Base-by-base conservation (phyloP, 768 basidiomycete species). In the Suillus variegatus region DNA sequence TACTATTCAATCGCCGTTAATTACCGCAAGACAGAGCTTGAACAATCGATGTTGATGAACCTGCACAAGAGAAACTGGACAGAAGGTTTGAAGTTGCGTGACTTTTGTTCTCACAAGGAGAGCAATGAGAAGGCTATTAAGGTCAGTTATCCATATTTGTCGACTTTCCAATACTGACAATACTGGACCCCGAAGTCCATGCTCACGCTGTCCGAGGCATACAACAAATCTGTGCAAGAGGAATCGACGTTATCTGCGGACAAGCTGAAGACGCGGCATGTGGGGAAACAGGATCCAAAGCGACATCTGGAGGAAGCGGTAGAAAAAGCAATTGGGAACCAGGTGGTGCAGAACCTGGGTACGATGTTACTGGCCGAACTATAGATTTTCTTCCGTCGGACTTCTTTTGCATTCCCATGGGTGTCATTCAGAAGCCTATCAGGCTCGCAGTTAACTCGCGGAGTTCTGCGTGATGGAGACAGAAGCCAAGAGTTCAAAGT, bases 41-140 rank as follows among this genome's bases (percentile, higher is more conserved):
- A 99, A 78, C 97, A 99, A 76, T 87, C 92, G 20, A 99, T 99
- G 97, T 79, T 99, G 70, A 94, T 99, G 92, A 99, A 99, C 77
- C 81, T 99, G 71, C 97, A 99, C 82, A 99, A 99, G 79, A 85
- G 95, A 72, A 97, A 97, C 74, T 99, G 97, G 97, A 99, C 97
- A 3, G 96, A 99, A 77, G 97, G 97, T 1, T 81, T 99, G 69
- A 94, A 92, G 75, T 77, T 99, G 73, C 85, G 89, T 49, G 95
- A 99, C 79, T 99, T 98, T 79, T 86, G 91, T 77, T 78, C 85
- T 62, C 93, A 96, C 78, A 94, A 95, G 74, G 88, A 93, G 77
- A 81, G 81, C 38, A 99, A 99, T 72, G 95, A 99, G 80, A 90
- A 88, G 73, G 90, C 93, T 38, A 95, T 99, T 82, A 95, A 97